Evolutionary conservation across 2,329 filamentous ascomycete genomes (phyloP).

Genomic region (Penicillium digitatum): DNA sequence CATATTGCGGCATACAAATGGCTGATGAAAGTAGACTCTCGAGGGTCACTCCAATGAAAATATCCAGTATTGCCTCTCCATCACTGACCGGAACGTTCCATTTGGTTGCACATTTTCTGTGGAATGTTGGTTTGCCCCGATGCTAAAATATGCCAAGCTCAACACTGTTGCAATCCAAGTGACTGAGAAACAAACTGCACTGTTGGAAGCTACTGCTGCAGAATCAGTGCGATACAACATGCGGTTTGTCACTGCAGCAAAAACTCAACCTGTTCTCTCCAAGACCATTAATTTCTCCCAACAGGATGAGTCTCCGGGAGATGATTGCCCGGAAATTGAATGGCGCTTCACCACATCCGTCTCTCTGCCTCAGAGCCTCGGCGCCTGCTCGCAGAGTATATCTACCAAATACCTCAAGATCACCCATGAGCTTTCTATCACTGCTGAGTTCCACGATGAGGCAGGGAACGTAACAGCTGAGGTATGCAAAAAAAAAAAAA

Average conservation of each 20-base stretch:
- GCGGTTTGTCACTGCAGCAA: slow-evolving; percentile 10
- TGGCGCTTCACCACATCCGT: neutral
- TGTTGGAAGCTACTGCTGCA: slow-evolving; percentile 15
- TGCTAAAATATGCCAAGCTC: slow-evolving; percentile 11
- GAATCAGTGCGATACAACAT: slow-evolving; percentile 14
- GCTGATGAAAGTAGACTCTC: slow-evolving; percentile 5
- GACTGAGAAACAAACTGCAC: slow-evolving; percentile 16
- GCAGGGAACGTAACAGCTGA: neutral
- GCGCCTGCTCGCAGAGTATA: slow-evolving; percentile 3
- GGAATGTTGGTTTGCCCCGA: slow-evolving; percentile 17
- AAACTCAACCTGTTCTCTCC: slow-evolving; percentile 6
- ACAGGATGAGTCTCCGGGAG: neutral
- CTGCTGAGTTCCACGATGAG: neutral
- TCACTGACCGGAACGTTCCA: slow-evolving; percentile 16
- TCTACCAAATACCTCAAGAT: slow-evolving; percentile 3
- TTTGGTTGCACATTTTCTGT: slow-evolving; percentile 21
- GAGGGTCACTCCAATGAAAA: slow-evolving; percentile 8
- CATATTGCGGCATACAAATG: neutral
- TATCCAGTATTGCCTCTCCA: slow-evolving; percentile 19
- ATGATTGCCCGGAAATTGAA: neutral
- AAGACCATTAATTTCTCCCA: neutral
- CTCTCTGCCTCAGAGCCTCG: neutral
- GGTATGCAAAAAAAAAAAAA: neutral
- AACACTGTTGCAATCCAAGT: slow-evolving; percentile 9
- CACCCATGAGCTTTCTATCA: neutral